phyloP scores from a whole-genome alignment of 805 yeast genomes.

The Saccharomycopsis babjevae region DNA sequence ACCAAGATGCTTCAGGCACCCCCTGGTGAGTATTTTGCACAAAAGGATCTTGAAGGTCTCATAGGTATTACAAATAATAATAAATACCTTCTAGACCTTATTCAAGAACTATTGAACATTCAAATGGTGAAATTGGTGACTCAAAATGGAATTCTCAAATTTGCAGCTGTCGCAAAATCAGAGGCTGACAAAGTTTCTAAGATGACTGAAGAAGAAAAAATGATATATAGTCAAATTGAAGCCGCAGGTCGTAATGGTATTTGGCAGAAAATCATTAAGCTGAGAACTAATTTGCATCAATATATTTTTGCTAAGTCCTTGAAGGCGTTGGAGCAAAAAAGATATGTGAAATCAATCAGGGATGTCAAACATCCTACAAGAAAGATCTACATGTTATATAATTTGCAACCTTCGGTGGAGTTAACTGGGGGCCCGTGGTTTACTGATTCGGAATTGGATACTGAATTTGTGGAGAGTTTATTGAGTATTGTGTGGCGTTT shows the following conservation, averaged over 20 bases:
- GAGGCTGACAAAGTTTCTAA: slow-evolving; percentile 72
- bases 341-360: slow-evolving; percentile 81
- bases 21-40: slow-evolving; percentile 45
- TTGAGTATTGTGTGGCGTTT: slow-evolving; percentile 81
- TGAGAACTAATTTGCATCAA: slow-evolving; percentile 81
- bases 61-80: slow-evolving; percentile 32
- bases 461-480: slow-evolving; percentile 82
- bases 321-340: slow-evolving; percentile 67
- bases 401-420: slow-evolving; percentile 86
- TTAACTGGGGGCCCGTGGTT: slow-evolving; percentile 99
- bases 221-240: slow-evolving; percentile 85
- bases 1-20: slow-evolving; percentile 47
- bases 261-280: slow-evolving; percentile 88
- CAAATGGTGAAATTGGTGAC: slow-evolving; percentile 35
- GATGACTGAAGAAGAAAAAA: slow-evolving; percentile 81
- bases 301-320: slow-evolving; percentile 80
- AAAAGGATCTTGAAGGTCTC: slow-evolving; percentile 53
- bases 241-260: slow-evolving; percentile 93
- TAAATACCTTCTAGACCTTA: slow-evolving; percentile 28
- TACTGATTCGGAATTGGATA: slow-evolving; percentile 88
- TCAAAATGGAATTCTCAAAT: slow-evolving; percentile 55
- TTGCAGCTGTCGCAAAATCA: slow-evolving; percentile 59
- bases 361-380: slow-evolving; percentile 89
- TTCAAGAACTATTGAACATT: slow-evolving; percentile 36
- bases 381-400: slow-evolving; percentile 90